Base-by-base conservation (phyloP, 306 rosid species). In the Abrus precatorius region DNA sequence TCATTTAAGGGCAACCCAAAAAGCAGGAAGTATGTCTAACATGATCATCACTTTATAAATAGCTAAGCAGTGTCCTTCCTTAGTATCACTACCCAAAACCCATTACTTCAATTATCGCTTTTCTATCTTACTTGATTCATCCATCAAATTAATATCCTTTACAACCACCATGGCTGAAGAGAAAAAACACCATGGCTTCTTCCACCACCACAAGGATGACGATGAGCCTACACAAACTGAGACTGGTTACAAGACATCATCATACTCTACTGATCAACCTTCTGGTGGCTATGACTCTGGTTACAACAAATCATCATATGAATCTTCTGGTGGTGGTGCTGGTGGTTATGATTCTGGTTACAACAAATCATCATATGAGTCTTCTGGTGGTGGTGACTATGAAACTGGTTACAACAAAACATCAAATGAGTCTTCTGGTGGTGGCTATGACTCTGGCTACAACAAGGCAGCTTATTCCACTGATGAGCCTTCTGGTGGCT, bases 101-200 rank as follows among this genome's bases (percentile, higher is more conserved):
- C 54, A 33, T 29, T 20, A 20, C 20, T 61, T 20, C 45, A 47
- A 28, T 0, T 20, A 10, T 43, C 56, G 27, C 10, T 28, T 6
- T 57, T 67, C 54, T 33, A 64, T 30, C 5, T 30, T 6, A 9
- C 20, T 41, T 57, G 6, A 57, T 59, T 49, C 41, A 7, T 10
- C 68, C 2, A 5, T 32, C 12, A 0, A 28, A 52, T 2, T 2
- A 12, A 38, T 7, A 52, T 20, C 49, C 28, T 13, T 32, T 30
- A n/a, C 57, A 64, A 54, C 61, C 64, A 78, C 75, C 52, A 92
- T 92, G 97, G 61, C 97, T 30, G 95, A 88, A 68, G 97, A 89
- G 80, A 78, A 62, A 78, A 88, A 61, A 41, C 74, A 78, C 75
- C 86, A 66, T 74, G 84, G 68, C 83, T 77, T 44, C 62, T 72